A percentile compares a stretch with the other conserved stretches of the same genome.
These are phyloP conservation scores for Dictyostelium citrinum DNA, from an alignment of 78 protist species.

Conservation along the genomic window DNA sequence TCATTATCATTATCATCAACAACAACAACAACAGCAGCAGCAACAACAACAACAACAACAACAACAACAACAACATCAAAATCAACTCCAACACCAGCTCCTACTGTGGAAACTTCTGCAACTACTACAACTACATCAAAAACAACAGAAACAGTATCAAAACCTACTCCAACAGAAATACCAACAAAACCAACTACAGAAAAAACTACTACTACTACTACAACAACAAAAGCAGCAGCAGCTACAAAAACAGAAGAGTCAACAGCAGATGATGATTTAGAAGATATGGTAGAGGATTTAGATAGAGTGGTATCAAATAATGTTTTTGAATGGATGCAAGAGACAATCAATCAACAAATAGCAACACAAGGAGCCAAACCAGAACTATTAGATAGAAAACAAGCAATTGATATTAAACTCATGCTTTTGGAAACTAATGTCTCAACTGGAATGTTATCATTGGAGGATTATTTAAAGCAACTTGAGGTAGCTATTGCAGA, in stretches of 20 bases:
- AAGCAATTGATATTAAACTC: conserved; percentile 57
- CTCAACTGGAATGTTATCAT: conserved; percentile 17
- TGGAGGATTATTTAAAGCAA: conserved; percentile 27
- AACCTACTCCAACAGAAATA: background rate
- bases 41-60: background rate
- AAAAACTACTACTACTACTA: background rate
- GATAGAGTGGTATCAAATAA: conserved; percentile 57
- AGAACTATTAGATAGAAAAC: conserved; percentile 60
- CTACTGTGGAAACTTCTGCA: background rate
- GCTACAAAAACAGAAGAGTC: background rate
- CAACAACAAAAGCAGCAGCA: background rate
- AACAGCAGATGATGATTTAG: conserved; percentile 4
- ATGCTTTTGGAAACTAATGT: conserved; percentile 51
- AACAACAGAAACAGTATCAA: background rate
- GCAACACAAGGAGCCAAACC: background rate
- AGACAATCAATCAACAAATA: conserved; percentile 2
- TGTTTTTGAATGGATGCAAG: conserved; percentile 32
- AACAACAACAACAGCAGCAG: background rate
- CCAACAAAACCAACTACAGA: background rate
- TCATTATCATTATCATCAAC: background rate
- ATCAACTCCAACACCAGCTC: background rate
- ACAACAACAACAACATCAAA: background rate
- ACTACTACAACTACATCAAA: background rate
- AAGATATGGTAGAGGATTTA: conserved; percentile 4
- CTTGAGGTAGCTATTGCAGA: conserved; percentile 8